Evolutionary conservation across 73 alveolate genomes (phyloP), one percentile per base, ranked within the genome.

Genomic region (Breviolum minutum): DNA sequence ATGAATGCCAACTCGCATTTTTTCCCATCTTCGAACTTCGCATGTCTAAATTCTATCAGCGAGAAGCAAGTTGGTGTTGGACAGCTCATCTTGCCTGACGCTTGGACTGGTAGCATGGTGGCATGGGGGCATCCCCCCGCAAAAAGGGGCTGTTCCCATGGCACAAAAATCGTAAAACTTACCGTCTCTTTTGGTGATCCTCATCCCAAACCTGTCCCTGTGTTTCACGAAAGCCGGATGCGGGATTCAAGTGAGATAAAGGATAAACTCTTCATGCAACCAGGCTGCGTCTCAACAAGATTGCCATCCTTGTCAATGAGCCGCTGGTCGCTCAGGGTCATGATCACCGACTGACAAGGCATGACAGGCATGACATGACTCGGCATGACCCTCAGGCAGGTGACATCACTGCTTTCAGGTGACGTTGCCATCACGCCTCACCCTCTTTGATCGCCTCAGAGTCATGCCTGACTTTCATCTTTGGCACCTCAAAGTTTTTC

Each of bases 271-370:
- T 48, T 60, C 20, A 9, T 48, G 69, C 74, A 11, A 62, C 94
- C 94, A 60, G 63, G 94, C 24, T 20, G 63, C 97, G 88, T 71
- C 79, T 92, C 97, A 26, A 92, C 89, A 22, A 92, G 80, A 63
- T 92, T 92, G 89, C 97, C 97, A 92, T 92, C 97, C 97, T 92
- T 92, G 97, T 92, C 97, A 61, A 92, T 92, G 40, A 92, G 79
- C 54, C 97, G 97, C 97, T 92, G 97, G 97, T 92, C 97, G 89
- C 97, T 92, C 29, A 92, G 97, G 79, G 97, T 92, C 97, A 92
- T 92, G 80, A 92, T 66, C 80, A 92, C 77, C 68, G 97, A 60
- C 97, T 92, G 90, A 7, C 96, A 30, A 40, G 14, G 24, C 0
- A 19, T 8, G 71, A 6, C 14, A 40, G 14, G 24, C 0, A 19